phyloP scores from a whole-genome alignment of 768 basidiomycete species.

The Auriculariales sp. region DNA sequence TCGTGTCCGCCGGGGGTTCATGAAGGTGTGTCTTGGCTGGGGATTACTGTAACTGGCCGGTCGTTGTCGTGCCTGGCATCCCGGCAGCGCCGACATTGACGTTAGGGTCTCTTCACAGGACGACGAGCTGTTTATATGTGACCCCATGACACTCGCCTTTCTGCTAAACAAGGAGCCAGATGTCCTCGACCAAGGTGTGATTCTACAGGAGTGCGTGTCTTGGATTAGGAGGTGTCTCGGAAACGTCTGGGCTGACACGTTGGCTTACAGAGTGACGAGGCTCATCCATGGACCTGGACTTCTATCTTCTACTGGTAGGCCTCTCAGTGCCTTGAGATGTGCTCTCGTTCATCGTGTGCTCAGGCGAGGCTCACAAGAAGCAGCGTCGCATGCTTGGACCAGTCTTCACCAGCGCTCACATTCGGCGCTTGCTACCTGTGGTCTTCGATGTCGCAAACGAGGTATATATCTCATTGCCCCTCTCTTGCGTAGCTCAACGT shows the following conservation, averaged over 20 bases:
- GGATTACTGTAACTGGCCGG: too few species aligned
- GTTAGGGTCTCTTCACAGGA: not conserved
- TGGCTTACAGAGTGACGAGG: not conserved
- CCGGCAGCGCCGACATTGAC: not conserved
- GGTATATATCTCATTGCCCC: not conserved
- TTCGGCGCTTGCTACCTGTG: slow-evolving; percentile 1
- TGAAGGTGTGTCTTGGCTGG: not conserved
- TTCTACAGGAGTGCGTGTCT: not conserved
- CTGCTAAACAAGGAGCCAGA: not conserved
- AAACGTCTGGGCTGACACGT: not conserved
- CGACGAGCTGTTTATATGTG: not conserved
- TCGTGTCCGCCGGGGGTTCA: not conserved
- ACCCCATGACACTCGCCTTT: not conserved
- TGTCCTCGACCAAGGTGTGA: not conserved
- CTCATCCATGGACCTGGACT: not conserved
- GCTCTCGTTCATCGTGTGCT: not conserved
- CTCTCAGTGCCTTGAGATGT: not conserved
- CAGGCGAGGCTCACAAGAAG: not conserved
- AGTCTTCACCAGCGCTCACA: not conserved
- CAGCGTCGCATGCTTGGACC: slow-evolving; percentile 4
- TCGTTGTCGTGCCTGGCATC: too few species aligned
- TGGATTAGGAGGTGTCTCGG: too few species aligned
- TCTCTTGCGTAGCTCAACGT: not conserved
- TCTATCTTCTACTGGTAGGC: not conserved
- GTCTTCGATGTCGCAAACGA: slow-evolving; percentile 1